These are phyloP conservation scores for Sextonia rubra DNA, from an alignment of 164 flowering plant genomes.

Conservation along the genomic window DNA sequence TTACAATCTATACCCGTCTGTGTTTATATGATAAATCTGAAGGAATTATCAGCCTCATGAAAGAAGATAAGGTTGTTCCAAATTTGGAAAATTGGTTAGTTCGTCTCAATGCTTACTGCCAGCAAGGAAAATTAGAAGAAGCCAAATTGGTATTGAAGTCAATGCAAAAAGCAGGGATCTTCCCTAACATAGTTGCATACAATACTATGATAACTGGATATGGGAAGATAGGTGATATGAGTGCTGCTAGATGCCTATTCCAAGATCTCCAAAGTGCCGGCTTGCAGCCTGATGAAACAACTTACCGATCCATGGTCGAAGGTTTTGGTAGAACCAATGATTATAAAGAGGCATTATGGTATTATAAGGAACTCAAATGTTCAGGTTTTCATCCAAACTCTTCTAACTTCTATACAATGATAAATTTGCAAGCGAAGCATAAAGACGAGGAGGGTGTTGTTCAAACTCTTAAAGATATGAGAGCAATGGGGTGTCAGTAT, in stretches of 20 bases:
- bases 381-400: conserved; percentile 68
- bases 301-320: conserved; percentile 90
- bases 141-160: conserved; percentile 50
- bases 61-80: conserved; percentile 47
- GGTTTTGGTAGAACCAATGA: conserved; percentile 80
- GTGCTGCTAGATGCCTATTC: conserved; percentile 50
- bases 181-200: conserved; percentile 70
- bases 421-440: conserved; percentile 68
- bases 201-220: conserved; percentile 88
- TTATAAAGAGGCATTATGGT: conserved; percentile 50
- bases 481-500: conserved; percentile 62
- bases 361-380: conserved; percentile 55
- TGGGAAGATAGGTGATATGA: conserved; percentile 66
- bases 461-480: conserved; percentile 63
- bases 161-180: conserved; percentile 60
- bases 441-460: conserved; percentile 64
- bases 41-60: conserved; percentile 46
- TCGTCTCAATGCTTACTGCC: conserved; percentile 72
- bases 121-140: conserved; percentile 75
- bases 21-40: conserved; percentile 70
- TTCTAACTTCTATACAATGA: conserved; percentile 68
- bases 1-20: conserved; percentile 77
- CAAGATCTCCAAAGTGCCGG: conserved; percentile 35
- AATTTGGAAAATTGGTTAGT: conserved; percentile 90
- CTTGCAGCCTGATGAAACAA: conserved; percentile 80